Evolutionary conservation across 345 rosid species (phyloP), one percentile per base, ranked within the genome.

Genomic region (Isatis tinctoria): DNA sequence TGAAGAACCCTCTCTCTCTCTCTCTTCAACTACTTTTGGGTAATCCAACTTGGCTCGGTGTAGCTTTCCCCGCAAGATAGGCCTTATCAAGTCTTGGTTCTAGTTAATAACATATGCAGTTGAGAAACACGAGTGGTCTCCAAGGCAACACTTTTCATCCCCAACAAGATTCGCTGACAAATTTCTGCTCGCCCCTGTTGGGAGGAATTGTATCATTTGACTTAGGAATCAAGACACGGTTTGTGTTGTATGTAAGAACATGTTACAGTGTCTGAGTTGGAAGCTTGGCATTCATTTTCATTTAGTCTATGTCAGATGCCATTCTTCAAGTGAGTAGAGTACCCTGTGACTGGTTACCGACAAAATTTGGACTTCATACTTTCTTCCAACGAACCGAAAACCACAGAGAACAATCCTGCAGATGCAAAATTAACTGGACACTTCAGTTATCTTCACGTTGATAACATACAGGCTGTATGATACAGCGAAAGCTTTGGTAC

Each of bases 401-500:
- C 73, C 13, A 75, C 60, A 39, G 92, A 73, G 73, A 93, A 87
- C 60, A 80, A 41, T 70, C 90, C 92, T 92, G 87, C 84, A 80
- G 72, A 78, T 16, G 26, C 27, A 57, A 67, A 30, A 20, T 44
- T n/a, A 17, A 32, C 40, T 47, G 44, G 16, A 72, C 10, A 63
- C 14, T 37, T 67, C 52, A 60, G 36, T 33, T 51, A 8, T 18
- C 16, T 36, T 60, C 60, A 49, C 33, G 1, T 39, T 27, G 51
- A 10, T 18, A n/a, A n/a, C n/a, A n/a, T n/a, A n/a, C n/a, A n/a
- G n/a, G n/a, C n/a, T n/a, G n/a, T n/a, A n/a, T n/a, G n/a, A n/a
- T n/a, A n/a, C n/a, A n/a, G n/a, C n/a, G n/a, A n/a, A n/a, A n/a
- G n/a, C n/a, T 17, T 36, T 43, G 16, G n/a, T 52, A 12, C 30